Conservation (phyloP, 495 filamentous ascomycete species). For the Aspergillus funiculosus region DNA sequence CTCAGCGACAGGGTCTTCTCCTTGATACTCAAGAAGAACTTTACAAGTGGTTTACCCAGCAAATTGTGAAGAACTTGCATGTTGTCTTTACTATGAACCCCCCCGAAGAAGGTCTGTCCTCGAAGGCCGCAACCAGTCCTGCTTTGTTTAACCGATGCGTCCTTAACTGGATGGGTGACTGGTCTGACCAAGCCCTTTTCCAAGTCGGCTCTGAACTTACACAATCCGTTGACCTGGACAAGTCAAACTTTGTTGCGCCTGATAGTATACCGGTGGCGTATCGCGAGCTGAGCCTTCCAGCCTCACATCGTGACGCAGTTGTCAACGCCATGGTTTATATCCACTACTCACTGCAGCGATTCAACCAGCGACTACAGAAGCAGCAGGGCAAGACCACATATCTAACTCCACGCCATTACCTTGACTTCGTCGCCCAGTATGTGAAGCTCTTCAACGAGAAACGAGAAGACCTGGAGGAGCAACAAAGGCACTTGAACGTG, state of each 20-base stretch:
- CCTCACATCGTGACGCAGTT: slow-evolving; percentile 82
- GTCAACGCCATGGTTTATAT: slow-evolving; percentile 99
- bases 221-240: slow-evolving; percentile 89
- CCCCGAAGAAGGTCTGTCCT: slow-evolving; percentile 89
- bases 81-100: slow-evolving; percentile 99
- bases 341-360: slow-evolving; percentile 83
- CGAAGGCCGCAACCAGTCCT: slow-evolving; percentile 93
- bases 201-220: slow-evolving; percentile 95
- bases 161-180: slow-evolving; percentile 99
- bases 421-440: slow-evolving; percentile 97
- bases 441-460: slow-evolving; percentile 98
- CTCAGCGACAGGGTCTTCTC: slow-evolving; percentile 88
- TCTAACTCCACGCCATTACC: slow-evolving; percentile 92
- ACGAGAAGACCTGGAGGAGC: slow-evolving; percentile 95
- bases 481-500: slow-evolving; percentile 95
- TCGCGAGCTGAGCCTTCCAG: slow-evolving; percentile 73
- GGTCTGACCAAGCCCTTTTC: slow-evolving; percentile 98
- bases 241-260: slow-evolving; percentile 75
- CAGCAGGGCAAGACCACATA: slow-evolving; percentile 88
- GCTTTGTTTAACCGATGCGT: slow-evolving; percentile 98
- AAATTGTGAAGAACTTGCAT: slow-evolving; percentile 97
- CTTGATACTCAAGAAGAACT: slow-evolving; percentile 97
- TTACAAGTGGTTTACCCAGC: slow-evolving; percentile 99
- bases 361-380: slow-evolving; percentile 83
- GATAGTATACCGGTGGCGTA: slow-evolving; percentile 90